Evolutionary conservation across 495 filamentous ascomycete species (phyloP), one percentile per base, ranked within the genome.

Genomic region (Terfezia claveryi): DNA sequence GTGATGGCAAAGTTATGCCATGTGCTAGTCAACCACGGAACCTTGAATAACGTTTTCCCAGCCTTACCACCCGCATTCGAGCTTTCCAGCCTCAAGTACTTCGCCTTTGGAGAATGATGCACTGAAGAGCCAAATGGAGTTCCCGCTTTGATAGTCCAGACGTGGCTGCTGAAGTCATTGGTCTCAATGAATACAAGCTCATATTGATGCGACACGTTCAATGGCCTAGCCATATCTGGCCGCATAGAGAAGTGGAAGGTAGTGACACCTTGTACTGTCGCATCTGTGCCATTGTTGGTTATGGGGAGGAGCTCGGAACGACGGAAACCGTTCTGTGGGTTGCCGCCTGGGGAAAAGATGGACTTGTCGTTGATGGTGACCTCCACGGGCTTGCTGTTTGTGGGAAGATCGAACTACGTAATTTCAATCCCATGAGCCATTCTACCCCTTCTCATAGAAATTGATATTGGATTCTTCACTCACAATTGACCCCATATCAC

Each of bases 1-100:
- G 69, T 70, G 37, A 78, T 63, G 49, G 74, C 75, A 70, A 76
- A 78, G 64, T 78, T 78, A 60, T 78, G 75, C 75, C 75, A 78
- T 41, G 38, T 36, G 14, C 67, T 65, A 41, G 68, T 67, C n/a
- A 17, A 2, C n/a, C 50, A 75, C 6, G 65, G 63, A 0, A 64
- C 60, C 20, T 62, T 67, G 60, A 71, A 74, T n/a, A 74, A 54
- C 36, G 68, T 55, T 51, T 68, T 57, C 37, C 56, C 62, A 11
- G 54, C 57, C 54, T 59, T 59, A 5, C 58, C 59, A 56, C 36
- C 50, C 2, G 62, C 56, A 9, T 56, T 61, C 3, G 56, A 59
- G 50, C 55, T 37, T 2, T 52, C 55, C 9, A 64, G 16, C 16
- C 62, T 56, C 36, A 64, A 49, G 0, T 63, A 62, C 41, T 37